phyloP scores from a whole-genome alignment of 805 yeast genomes.

The Wickerhamiella lipophila region DNA sequence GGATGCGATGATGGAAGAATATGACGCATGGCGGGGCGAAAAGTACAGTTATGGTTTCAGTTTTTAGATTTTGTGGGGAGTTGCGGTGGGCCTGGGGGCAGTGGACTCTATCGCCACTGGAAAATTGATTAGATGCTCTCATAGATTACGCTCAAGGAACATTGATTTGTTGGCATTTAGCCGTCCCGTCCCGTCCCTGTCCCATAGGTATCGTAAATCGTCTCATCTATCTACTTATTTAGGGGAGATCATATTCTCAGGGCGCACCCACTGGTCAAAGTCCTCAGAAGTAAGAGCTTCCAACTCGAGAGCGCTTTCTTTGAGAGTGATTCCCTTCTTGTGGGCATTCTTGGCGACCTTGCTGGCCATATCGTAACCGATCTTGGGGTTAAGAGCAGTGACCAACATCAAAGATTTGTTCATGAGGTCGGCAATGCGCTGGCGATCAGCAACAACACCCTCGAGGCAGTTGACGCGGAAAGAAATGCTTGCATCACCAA shows the following conservation, averaged over 20 bases:
- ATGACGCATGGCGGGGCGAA: too few relatives aligned
- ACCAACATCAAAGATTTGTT: slow-evolving; percentile 96
- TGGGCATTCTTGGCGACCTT: slow-evolving; percentile 98
- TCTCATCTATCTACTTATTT: slow-evolving; percentile 20
- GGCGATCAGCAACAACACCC: slow-evolving; percentile 80
- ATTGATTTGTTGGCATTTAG: too few relatives aligned
- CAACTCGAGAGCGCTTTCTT: slow-evolving; percentile 86
- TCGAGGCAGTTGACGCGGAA: slow-evolving; percentile 93
- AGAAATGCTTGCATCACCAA: slow-evolving; percentile 80
- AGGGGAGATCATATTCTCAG: slow-evolving; percentile 97
- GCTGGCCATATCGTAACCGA: slow-evolving; percentile 94
- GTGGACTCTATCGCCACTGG: too few relatives aligned
- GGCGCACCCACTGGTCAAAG: slow-evolving; percentile 93
- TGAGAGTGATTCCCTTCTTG: slow-evolving; percentile 91
- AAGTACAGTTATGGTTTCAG: too few relatives aligned
- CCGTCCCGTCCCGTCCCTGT: too few relatives aligned
- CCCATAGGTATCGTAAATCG: too few relatives aligned
- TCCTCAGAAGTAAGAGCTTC: slow-evolving; percentile 72
- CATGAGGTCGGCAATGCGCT: slow-evolving; percentile 73
- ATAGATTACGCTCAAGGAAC: too few relatives aligned
- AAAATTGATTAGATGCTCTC: too few relatives aligned
- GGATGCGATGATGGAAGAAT: too few relatives aligned
- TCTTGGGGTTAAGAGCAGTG: slow-evolving; percentile 96
- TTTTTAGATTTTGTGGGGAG: too few relatives aligned
- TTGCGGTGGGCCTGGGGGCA: too few relatives aligned